Evolutionary conservation across 2,329 filamentous ascomycete genomes (phyloP), one percentile per base, ranked within the genome.

Genomic region (Nigrograna mackinnonii): DNA sequence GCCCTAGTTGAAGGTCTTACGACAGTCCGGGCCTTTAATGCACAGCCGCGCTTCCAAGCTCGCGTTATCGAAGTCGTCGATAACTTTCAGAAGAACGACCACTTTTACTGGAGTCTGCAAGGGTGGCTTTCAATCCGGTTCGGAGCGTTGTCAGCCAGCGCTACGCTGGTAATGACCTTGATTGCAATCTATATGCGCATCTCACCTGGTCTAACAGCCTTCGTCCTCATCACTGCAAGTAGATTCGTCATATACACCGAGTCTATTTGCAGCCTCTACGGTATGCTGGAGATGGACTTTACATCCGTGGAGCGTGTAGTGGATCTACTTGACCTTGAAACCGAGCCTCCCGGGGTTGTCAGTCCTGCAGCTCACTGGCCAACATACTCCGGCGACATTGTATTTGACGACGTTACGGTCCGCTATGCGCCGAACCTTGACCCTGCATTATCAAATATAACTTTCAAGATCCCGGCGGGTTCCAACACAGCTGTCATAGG

Each of bases 81-180:
- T 60, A 84, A 84, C 14, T 96, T 96, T 62, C 91, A 96, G 65
- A 90, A 90, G 62, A 94, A 95, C 79, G 91, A 96, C 58, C 91
- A 96, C 65, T 95, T 96, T 70, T 96, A 95, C 71, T 96, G 91
- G 73, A 88, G 85, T 44, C 77, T 95, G 32, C 89, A 95, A 52
- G 83, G 84, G 6, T 96, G 91, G 91, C 76, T 96, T 2, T 84
- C 85, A 63, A 90, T 87, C 58, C 83, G 91, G 11, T 92, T 94
- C 42, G 85, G 89, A 54, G 68, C 75, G 6, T 70, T 91, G 5
- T 89, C 89, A 0, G 87, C 86, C 0, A 63, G 80, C 3, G 89
- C 89, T 6, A 90, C 87, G 0, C 87, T 92, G 44, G 70, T 83
- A 1, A 72, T 96, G 38, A 89, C 89, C 1, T 65, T 85, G 2